Evolutionary conservation across 352 stramenopile species (phyloP), one percentile per base, ranked within the genome.

Genomic region (Phytophthora hibernalis): DNA sequence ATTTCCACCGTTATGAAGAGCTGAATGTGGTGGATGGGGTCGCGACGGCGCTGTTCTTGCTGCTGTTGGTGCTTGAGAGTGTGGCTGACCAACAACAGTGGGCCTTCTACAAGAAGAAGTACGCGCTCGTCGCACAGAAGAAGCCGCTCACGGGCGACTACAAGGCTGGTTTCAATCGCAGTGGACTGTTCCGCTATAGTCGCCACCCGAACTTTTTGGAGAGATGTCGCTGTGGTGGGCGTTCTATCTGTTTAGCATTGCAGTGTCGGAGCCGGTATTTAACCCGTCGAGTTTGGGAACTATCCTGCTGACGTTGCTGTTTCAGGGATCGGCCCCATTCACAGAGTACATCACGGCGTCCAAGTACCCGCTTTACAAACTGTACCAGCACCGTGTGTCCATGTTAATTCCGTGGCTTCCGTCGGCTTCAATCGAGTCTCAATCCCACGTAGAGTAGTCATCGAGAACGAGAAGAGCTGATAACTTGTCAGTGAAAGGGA

Each of bases 131-230:
- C 15, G 75, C 70, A 18, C 65, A 74, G 51, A 87, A 87, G 67
- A 47, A 80, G 57, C 71, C 82, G 24, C 84, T 95, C 38, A 86
- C 76, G 5, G 77, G 79, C 5, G 81, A 93, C 65, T 91, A 76
- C 80, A 82, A 84, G 54, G 70, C 70, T 21, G 89, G 89, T 8
- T 96, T 92, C 77, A 94, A 90, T 74, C 82, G 82, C 62, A 95
- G 85, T 31, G 92, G 93, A 16, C 74, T 98, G 3, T 98, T 97
- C 72, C 74, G 82, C 20, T 96, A 97, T 70, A 93, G 93, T 40
- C 90, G 93, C 40, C 96, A 98, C 72, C 92, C 94, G n/a, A 98
- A 98, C 59, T 98, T 98, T 76, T 95, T 96, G 86, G 77, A 9
- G 94, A 98, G 65, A 92, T 97, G 67, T 74, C 60, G 12, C 71